Percentiles rank a stretch among this genome's conserved stretches.
These are phyloP conservation scores for Agrocybe chaxingu DNA, from an alignment of 768 basidiomycete species.

Conservation along the genomic window DNA sequence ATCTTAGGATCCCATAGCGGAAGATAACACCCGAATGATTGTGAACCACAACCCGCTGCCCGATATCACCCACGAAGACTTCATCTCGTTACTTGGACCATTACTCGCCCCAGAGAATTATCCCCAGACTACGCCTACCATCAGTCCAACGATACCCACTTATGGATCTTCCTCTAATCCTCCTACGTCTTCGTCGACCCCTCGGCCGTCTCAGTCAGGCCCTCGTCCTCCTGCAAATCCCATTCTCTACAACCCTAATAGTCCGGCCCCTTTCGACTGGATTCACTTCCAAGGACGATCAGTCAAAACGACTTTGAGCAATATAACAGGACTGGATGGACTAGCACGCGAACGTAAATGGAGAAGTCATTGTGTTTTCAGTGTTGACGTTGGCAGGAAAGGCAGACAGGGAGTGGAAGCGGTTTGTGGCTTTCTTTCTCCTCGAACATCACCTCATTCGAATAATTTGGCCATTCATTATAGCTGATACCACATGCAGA, in stretches of 20 bases:
- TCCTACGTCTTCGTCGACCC: conserved; percentile 29
- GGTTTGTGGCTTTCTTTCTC: conserved; percentile 40
- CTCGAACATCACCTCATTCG: neutral
- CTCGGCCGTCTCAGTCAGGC: conserved; percentile 25
- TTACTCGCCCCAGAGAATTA: conserved; percentile 82
- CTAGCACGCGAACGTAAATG: conserved; percentile 81
- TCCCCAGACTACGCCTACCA: conserved; percentile 29
- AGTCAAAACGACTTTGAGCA: conserved; percentile 74
- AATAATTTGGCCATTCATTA: conserved; percentile 5
- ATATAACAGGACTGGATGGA: conserved; percentile 77
- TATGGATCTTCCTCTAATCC: conserved; percentile 33
- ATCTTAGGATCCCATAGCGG: conserved; percentile 31
- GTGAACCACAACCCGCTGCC: conserved; percentile 88
- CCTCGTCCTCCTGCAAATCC: conserved; percentile 28
- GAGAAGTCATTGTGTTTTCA: conserved; percentile 80
- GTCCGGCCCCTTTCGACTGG: conserved; percentile 83
- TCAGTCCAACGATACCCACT: conserved; percentile 23
- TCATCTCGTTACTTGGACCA: conserved; percentile 77
- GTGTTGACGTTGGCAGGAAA: conserved; percentile 72
- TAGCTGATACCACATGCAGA: conserved; percentile 83
- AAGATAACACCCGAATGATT: conserved; percentile 61
- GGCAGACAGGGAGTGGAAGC: conserved; percentile 77
- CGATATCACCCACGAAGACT: conserved; percentile 85
- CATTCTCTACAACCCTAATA: conserved; percentile 43
- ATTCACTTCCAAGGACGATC: conserved; percentile 82